Evolutionary conservation across 768 basidiomycete genomes (phyloP), one percentile per base, ranked within the genome.

Genomic region (Pholiota microspora): DNA sequence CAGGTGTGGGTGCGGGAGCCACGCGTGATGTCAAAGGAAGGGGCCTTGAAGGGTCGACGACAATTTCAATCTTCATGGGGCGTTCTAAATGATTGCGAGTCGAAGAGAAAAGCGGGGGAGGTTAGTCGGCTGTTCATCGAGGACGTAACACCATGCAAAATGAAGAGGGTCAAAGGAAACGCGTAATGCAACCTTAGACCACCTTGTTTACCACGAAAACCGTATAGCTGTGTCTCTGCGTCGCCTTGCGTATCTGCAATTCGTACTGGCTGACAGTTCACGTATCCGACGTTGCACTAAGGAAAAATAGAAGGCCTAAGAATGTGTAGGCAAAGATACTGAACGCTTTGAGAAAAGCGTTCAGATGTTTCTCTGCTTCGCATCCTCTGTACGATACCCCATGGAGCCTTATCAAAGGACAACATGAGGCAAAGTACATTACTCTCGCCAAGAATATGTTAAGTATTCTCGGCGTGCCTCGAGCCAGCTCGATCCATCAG

Each of bases 1-100:
- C 75, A 40, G 77, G 71, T 15, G 73, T 71, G 12, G 83, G 73
- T 2, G 84, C 81, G 31, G 93, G 91, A 3, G 92, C 90, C 31
- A 99, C 92, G 50, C 97, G 91, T 23, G 89, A 83, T 15, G 84
- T 84, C 59, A 99, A 79, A 4, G 90, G 70, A 5, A 83, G 78
- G n/a, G 86, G 70, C 38, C 82, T 80, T 42, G 86, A 80, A 10
- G 92, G 92, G 75, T 96, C 92, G 69, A 96, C 81, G 42, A 98
- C 85, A 61, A 98, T 92, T 80, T 99, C 96, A 59, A 98, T 94
- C 80, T 94, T 96, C 94, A 98, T 97, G 21, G 93, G 91, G 62
- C 92, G 91, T 81, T 92, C 96, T 98, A 72, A 60, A 73, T 68
- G 68, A 57, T 48, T 47, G 54, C 58, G 59, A 45, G 54, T 57